A percentile compares a stretch with the other conserved stretches of the same genome.
phyloP scores from a whole-genome alignment of 768 basidiomycete species.

The Tylopilus subfusipes region DNA sequence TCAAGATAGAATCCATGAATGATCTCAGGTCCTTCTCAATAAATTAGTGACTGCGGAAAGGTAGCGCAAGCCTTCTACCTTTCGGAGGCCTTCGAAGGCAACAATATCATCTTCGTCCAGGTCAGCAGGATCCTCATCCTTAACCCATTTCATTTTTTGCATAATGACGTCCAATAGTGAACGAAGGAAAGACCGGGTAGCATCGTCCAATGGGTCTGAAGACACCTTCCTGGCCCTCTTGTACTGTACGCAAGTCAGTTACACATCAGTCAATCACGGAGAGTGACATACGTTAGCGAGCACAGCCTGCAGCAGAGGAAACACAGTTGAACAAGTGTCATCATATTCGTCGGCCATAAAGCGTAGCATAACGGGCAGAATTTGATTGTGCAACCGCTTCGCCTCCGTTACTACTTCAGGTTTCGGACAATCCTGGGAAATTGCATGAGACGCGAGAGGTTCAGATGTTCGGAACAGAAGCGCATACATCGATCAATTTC shows the following conservation, averaged over 20 bases:
- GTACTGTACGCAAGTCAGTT: slow-evolving; percentile 51
- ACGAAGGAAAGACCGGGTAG: slow-evolving; percentile 71
- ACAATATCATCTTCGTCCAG: slow-evolving; percentile 84
- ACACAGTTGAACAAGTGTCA: slow-evolving; percentile 83
- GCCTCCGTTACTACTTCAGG: slow-evolving; percentile 66
- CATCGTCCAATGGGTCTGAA: slow-evolving; percentile 56
- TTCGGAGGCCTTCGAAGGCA: slow-evolving; percentile 82
- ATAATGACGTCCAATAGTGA: slow-evolving; percentile 77
- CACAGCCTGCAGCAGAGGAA: slow-evolving; percentile 73
- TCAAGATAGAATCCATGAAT: slow-evolving; percentile 82
- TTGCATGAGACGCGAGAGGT: slow-evolving; percentile 1
- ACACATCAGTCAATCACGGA: neutral
- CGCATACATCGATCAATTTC: slow-evolving; percentile 73
- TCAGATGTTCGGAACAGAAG: slow-evolving; percentile 1
- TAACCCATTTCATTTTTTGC: slow-evolving; percentile 89
- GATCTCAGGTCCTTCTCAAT: slow-evolving; percentile 70
- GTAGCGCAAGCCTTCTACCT: slow-evolving; percentile 44
- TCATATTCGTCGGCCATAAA: slow-evolving; percentile 91
- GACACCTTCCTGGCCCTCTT: slow-evolving; percentile 69
- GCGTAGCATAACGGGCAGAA: slow-evolving; percentile 77
- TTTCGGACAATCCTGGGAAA: slow-evolving; percentile 51
- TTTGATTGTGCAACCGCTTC: slow-evolving; percentile 54
- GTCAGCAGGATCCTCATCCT: slow-evolving; percentile 73
- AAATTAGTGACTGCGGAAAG: slow-evolving; percentile 12
- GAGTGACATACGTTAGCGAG: slow-evolving; percentile 59